A percentile compares a stretch with the other conserved stretches of the same genome.
These are phyloP conservation scores for Neurospora sp. DNA, from an alignment of 495 filamentous ascomycete species.

Conservation along the genomic window DNA sequence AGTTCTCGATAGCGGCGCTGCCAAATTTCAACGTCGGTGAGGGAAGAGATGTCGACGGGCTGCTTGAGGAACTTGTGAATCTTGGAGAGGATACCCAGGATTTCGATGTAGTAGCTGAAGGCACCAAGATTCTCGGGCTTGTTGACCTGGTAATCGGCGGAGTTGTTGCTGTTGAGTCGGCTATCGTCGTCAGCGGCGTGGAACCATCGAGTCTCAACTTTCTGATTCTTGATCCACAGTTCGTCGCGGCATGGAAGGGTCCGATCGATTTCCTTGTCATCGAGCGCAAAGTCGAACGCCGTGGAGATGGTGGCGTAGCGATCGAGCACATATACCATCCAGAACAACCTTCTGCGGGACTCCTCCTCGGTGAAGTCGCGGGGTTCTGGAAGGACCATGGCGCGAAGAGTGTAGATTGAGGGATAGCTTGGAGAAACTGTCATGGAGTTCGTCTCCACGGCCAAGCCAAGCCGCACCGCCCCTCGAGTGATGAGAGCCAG, in stretches of 20 bases:
- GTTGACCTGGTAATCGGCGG: constrained; percentile 52
- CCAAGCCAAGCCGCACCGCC: constrained; percentile 74
- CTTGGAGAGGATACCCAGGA: constrained; percentile 73
- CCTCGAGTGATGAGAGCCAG: constrained; percentile 77
- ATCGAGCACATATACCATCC: constrained; percentile 87
- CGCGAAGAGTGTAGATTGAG: constrained; percentile 76
- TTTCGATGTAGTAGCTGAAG: constrained; percentile 79
- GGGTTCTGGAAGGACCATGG: constrained; percentile 70
- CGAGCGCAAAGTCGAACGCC: constrained; percentile 79
- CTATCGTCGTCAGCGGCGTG: constrained; percentile 38
- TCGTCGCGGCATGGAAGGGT: constrained; percentile 80
- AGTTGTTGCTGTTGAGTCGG: constrained; percentile 1
- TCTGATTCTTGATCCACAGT: constrained; percentile 71
- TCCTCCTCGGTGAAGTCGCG: constrained; percentile 85
- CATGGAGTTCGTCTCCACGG: constrained; percentile 68
- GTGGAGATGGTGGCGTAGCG: constrained; percentile 82
- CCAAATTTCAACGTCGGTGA: constrained; percentile 80
- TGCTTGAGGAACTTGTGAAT: constrained; percentile 79
- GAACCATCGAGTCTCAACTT: constrained; percentile 78
- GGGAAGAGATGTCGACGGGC: constrained; percentile 76
- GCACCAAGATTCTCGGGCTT: constrained; percentile 73
- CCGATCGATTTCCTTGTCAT: constrained; percentile 80
- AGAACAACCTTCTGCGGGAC: constrained; percentile 70
- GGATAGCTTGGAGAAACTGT: constrained; percentile 62
- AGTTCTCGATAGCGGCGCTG: constrained; percentile 77